phyloP scores from a whole-genome alignment of 2,329 filamentous ascomycete species.

The Xylaria sp. region DNA sequence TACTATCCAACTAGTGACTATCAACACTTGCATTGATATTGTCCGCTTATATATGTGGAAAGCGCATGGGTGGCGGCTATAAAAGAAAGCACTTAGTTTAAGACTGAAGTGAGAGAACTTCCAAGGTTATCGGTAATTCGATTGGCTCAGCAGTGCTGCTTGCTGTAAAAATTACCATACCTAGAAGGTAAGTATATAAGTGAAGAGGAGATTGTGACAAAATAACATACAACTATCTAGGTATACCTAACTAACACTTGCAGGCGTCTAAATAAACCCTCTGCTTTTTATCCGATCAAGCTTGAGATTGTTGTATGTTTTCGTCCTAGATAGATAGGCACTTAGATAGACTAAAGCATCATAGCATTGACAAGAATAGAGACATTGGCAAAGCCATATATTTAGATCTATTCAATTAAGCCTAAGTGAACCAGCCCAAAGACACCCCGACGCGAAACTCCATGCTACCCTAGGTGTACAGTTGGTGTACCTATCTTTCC shows the following conservation, averaged over 20 bases:
- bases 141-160: too few species aligned
- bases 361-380: constrained; percentile 5
- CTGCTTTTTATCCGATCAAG: too few species aligned
- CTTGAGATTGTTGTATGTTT: background rate
- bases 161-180: background rate
- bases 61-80: too few species aligned
- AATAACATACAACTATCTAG: too few species aligned
- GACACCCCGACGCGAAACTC: constrained; percentile 36
- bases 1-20: background rate
- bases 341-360: background rate
- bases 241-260: too few species aligned
- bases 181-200: background rate
- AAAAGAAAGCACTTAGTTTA: too few species aligned
- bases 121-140: too few species aligned
- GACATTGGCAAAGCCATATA: background rate
- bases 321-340: background rate
- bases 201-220: background rate
- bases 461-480: constrained; percentile 31
- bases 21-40: background rate
- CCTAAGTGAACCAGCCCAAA: constrained; percentile 13
- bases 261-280: too few species aligned
- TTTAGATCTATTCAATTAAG: constrained; percentile 10
- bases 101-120: too few species aligned
- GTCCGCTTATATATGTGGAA: background rate
- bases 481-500: constrained; percentile 16